A percentile compares a stretch with the other conserved stretches of the same genome.
Evolutionary conservation across 768 basidiomycete genomes (phyloP).

Genomic region (Suillus fuscotomentosus): DNA sequence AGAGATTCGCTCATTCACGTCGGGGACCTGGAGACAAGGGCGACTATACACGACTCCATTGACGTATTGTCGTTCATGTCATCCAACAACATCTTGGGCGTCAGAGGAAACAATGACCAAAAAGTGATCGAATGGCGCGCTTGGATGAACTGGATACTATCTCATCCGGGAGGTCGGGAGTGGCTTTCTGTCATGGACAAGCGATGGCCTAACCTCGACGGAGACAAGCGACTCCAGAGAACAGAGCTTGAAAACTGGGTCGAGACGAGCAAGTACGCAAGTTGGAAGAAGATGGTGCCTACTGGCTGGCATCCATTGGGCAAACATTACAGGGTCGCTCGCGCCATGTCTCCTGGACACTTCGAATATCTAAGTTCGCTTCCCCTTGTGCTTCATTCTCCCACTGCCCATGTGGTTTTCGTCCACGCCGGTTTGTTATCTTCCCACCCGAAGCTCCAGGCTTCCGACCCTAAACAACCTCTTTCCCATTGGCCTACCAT

Average conservation of each 20-base stretch:
- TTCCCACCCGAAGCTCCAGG: constrained; percentile 56
- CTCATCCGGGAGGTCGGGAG: constrained; percentile 35
- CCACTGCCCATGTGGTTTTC: constrained; percentile 70
- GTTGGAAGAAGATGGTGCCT: constrained; percentile 56
- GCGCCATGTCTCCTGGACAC: constrained; percentile 54
- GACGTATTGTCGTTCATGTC: constrained; percentile 68
- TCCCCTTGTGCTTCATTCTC: constrained; percentile 73
- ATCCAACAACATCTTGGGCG: constrained; percentile 63
- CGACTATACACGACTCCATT: constrained; percentile 54
- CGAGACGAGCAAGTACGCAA: constrained; percentile 26
- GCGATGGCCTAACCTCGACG: constrained; percentile 38
- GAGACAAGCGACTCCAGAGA: constrained; percentile 22
- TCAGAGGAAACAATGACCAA: constrained; percentile 96
- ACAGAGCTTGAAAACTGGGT: constrained; percentile 37
- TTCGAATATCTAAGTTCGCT: constrained; percentile 72
- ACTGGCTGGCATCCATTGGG: constrained; percentile 71
- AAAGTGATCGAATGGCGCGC: constrained; percentile 84
- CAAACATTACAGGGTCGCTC: constrained; percentile 78
- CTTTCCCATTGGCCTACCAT: constrained; percentile 58
- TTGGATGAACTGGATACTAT: constrained; percentile 80
- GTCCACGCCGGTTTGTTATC: constrained; percentile 86
- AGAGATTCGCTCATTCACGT: constrained; percentile 76
- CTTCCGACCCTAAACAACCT: constrained; percentile 62
- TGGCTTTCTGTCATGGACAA: constrained; percentile 57
- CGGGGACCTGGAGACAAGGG: constrained; percentile 85